Conservation (phyloP, 108 stramenopile genomes). For the Aurantiochytrium sp. region DNA sequence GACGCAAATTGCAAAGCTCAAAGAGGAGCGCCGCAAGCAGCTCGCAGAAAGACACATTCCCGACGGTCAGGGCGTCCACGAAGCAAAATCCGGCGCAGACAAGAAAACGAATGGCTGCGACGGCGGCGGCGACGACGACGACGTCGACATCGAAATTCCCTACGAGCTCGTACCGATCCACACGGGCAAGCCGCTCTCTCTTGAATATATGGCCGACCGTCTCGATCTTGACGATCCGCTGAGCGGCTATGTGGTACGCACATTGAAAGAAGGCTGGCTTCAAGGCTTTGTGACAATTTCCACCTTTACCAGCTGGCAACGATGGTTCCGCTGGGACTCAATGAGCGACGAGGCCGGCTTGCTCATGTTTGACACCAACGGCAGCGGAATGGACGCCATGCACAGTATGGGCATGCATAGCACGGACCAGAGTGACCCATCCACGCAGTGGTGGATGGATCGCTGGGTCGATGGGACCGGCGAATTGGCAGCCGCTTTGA, state of each 20-base stretch:
- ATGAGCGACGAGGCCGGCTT: conserved; percentile 54
- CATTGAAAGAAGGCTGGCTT: conserved; percentile 55
- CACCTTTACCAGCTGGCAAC: conserved; percentile 80
- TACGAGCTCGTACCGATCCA: not conserved
- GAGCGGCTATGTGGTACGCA: conserved; percentile 64
- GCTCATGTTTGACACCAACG: conserved; percentile 54
- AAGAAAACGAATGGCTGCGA: too few relatives aligned
- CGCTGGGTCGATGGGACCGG: not conserved
- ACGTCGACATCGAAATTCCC: not conserved
- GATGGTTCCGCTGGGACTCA: conserved; percentile 77
- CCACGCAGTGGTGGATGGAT: not conserved
- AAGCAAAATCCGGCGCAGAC: not conserved
- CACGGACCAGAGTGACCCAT: conserved; percentile 52
- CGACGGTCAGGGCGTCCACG: not conserved
- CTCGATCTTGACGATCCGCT: conserved; percentile 81
- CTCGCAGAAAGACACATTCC: too few relatives aligned
- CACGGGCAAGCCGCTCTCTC: conserved; percentile 62
- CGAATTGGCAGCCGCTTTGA: conserved; percentile 52
- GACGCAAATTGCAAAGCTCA: not conserved
- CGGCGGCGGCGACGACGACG: too few relatives aligned
- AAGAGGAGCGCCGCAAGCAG: not conserved
- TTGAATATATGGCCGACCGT: conserved; percentile 84
- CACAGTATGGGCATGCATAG: conserved; percentile 42
- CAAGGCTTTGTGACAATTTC: conserved; percentile 80
- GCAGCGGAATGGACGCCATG: conserved; percentile 34